Evolutionary conservation across 2,329 filamentous ascomycete species (phyloP), one percentile per base, ranked within the genome.

Genomic region (Botrytis deweyae): DNA sequence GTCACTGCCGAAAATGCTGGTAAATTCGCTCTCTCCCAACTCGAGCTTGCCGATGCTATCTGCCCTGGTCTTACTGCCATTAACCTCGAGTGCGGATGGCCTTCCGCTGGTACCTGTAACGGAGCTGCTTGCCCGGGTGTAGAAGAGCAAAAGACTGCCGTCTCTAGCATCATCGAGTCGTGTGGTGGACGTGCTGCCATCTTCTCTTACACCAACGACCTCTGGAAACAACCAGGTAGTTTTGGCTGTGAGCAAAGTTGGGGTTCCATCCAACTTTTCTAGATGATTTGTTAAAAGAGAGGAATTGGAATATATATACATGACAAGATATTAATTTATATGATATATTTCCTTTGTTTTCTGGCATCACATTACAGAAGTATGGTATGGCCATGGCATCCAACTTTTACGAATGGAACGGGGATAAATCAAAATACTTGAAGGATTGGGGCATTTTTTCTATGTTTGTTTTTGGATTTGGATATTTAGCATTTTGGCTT

Each of bases 21-120:
- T 81, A 82, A 85, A 70, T 98, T 98, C 83, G 92, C 95, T 79
- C 84, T 87, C 77, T 81, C 86, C 79, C 91, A 97, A 87, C 88
- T 97, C 77, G 85, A 89, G 65, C 86, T 93, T 77, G 90, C 97
- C 76, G 84, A 89, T 81, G 82, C 83, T 64, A 85, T 93, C 79
- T 98, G 95, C 89, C 82, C 86, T 59, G 88, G 88, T 81, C 92
- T 92, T 86, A 84, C 88, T 55, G 91, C 91, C 78, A 90, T 93
- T 86, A 93, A 95, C 85, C 87, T 97, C 78, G 95, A 98, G 90
- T 93, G 92, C 73, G 95, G 95, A 80, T 98, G 95, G 94, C 95
- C 95, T 77, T 90, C 86, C 72, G 78, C 82, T 12, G 95, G 95
- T 81, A 79, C 83, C 44, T 83, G 88, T 84, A 95, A 96, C 84